Percentiles rank a stretch among this genome's conserved stretches.
phyloP scores from a whole-genome alignment of 73 alveolate species.

The Paramecium caudatum region DNA sequence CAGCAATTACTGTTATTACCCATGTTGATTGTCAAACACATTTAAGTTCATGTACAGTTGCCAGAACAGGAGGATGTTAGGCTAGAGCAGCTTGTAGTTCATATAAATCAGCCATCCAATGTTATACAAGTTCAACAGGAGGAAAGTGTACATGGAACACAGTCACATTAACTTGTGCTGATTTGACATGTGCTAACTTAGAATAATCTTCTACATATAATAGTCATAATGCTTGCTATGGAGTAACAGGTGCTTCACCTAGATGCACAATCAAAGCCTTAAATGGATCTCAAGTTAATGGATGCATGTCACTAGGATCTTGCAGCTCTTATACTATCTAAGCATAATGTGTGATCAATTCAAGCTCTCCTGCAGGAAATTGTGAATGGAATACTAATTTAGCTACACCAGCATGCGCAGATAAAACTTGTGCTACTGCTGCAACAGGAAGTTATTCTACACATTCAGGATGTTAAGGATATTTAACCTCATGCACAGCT shows the following conservation, averaged over 20 bases:
- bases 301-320: neutral
- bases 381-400: neutral
- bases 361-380: neutral
- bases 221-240: neutral
- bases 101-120: neutral
- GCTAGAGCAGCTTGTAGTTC: slow-evolving; percentile 4
- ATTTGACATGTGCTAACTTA: neutral
- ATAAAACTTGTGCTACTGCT: slow-evolving; percentile 35
- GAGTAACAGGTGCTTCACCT: neutral
- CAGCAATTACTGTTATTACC: neutral
- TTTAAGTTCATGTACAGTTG: neutral
- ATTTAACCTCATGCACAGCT: slow-evolving; percentile 14
- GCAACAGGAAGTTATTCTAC: neutral
- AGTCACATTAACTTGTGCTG: neutral
- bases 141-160: slow-evolving; percentile 27
- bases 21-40: neutral
- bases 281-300: slow-evolving; percentile 11
- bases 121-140: neutral
- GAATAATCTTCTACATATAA: neutral
- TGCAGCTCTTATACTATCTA: slow-evolving; percentile 3
- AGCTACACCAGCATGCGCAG: slow-evolving; percentile 1
- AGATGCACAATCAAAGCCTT: neutral
- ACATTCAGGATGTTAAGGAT: neutral
- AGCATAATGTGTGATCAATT: slow-evolving; percentile 13
- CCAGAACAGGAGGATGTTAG: neutral